These are phyloP conservation scores for Klebsormidium nitens DNA, from an alignment of 139 green algal genomes.

Conservation along the genomic window DNA sequence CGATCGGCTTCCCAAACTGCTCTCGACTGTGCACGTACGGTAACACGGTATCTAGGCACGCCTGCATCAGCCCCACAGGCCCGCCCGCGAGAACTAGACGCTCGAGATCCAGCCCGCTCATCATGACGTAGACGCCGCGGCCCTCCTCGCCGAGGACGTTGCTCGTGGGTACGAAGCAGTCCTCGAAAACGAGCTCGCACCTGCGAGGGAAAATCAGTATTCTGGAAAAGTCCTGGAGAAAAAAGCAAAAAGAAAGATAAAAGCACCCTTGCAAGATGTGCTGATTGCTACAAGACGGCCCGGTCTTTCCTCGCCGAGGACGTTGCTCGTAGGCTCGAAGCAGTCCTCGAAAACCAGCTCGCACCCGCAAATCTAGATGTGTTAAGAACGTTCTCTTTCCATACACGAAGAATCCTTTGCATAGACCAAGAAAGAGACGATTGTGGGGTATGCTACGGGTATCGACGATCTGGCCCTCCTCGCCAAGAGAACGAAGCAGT, in stretches of 20 bases:
- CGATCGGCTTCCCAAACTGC: conserved; percentile 82
- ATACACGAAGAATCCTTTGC: too few relatives aligned
- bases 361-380: too few relatives aligned
- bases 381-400: too few relatives aligned
- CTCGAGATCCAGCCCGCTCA: conserved; percentile 87
- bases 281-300: too few relatives aligned
- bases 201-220: too few relatives aligned
- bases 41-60: conserved; percentile 68
- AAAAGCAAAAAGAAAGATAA: too few relatives aligned
- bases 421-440: too few relatives aligned
- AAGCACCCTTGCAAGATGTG: too few relatives aligned
- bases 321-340: conserved; percentile 69
- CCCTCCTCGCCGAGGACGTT: conserved; percentile 78
- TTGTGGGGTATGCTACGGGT: too few relatives aligned
- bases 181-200: conserved; percentile 91
- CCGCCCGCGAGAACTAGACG: conserved; percentile 81
- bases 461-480: conserved; percentile 61
- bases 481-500: conserved; percentile 82
- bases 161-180: conserved; percentile 74
- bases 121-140: conserved; percentile 72
- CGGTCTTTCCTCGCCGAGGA: conserved; percentile 67
- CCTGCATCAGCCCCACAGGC: conserved; percentile 78
- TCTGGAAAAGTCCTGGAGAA: too few relatives aligned
- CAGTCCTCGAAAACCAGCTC: conserved; percentile 88
- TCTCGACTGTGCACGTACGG: conserved; percentile 74